Conservation (phyloP, 371 early-diverging fungal genomes). For the Mortierella sp. region DNA sequence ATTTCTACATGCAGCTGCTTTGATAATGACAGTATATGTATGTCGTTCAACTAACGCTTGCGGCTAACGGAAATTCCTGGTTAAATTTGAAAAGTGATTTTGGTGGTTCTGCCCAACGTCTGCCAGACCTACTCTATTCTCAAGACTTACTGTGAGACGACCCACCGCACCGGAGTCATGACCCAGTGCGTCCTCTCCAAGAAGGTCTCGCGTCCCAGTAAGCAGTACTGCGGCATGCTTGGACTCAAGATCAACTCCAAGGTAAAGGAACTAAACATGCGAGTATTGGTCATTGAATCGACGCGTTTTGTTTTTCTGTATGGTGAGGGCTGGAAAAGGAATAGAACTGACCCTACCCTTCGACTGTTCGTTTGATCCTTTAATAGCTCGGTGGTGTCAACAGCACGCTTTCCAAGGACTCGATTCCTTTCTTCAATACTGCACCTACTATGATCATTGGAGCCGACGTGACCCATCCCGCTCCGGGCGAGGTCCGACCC, state of each 20-base stretch:
- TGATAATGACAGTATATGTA: too few relatives aligned
- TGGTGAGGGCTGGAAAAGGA: too few relatives aligned
- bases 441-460: slow-evolving; percentile 71
- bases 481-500: slow-evolving; percentile 58
- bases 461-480: slow-evolving; percentile 75
- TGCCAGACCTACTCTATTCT: slow-evolving; percentile 40
- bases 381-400: slow-evolving; percentile 70
- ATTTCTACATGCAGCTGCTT: too few relatives aligned
- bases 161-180: slow-evolving; percentile 36
- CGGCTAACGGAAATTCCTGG: neutral
- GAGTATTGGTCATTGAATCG: neutral
- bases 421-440: slow-evolving; percentile 53
- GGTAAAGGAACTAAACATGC: too few relatives aligned
- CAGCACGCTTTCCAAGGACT: slow-evolving; percentile 19
- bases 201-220: slow-evolving; percentile 19
- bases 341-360: too few relatives aligned
- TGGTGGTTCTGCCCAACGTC: slow-evolving; percentile 39
- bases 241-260: slow-evolving; percentile 57
- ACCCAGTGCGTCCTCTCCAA: slow-evolving; percentile 47
- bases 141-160: slow-evolving; percentile 52
- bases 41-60: too few relatives aligned
- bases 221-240: slow-evolving; percentile 65
- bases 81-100: slow-evolving; percentile 23
- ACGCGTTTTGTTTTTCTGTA: neutral
- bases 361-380: neutral